Base-by-base conservation (phyloP, 345 rosid genomes). In the Adansonia digitata region DNA sequence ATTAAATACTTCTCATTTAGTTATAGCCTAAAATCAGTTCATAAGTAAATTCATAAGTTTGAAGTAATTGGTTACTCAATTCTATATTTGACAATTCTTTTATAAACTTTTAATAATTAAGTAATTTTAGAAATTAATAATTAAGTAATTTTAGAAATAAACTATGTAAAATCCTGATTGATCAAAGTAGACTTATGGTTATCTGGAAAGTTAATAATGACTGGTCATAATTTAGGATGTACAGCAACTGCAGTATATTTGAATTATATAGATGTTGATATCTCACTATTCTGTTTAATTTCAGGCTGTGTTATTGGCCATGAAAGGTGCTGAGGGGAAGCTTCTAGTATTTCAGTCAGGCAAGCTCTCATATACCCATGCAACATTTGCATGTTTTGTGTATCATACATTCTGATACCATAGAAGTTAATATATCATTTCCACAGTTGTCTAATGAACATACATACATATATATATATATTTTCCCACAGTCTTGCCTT, bases 311-410 rank as follows among this genome's bases (percentile, higher is more conserved):
- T 92, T 87, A 83, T 84, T 94, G 87, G 97, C 98, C 29, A 86
- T 92, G 97, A 94, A 92, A 87, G 88, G 83, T 79, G 88, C 86
- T 76, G 98, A 97, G 35, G 97, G 98, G 75, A 94, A 92, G 84
- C 97, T 94, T 75, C 72, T 94, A 85, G 94, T 92, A 73, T 94
- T 94, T 78, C 98, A 94, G 81, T 92, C 98, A 90, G 98, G 98
- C 83, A 81, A 75, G 90, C 74, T 56, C 24, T 51, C 18, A 10
- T 31, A 18, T 63, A 42, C 56, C 46, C 8, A 51, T 62, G 24
- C 15, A 12, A 60, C 20, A 42, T 10, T 78, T 29, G 64, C 53
- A 29, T 61, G 49, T 51, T 57, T 69, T 56, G 7, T 31, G 6
- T 73, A 24, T 26, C 59, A 48, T 40, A 60, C n/a, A 5, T 45